These are phyloP conservation scores for Calonectria crousiana DNA, from an alignment of 2,329 filamentous ascomycete species.

Conservation along the genomic window DNA sequence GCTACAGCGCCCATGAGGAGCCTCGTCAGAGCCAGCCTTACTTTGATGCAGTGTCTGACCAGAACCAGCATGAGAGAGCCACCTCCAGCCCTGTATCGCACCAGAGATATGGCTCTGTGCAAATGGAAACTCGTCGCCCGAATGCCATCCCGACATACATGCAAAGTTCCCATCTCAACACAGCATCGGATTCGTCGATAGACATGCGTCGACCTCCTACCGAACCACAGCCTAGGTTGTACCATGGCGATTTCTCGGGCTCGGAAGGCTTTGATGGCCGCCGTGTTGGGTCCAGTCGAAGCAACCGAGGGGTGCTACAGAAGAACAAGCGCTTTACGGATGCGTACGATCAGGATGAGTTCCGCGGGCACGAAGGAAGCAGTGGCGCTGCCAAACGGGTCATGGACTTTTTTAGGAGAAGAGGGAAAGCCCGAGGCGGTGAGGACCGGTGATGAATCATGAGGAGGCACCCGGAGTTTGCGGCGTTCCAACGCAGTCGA, in stretches of 20 bases:
- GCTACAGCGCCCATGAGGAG: slow-evolving; percentile 52
- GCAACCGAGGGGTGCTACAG: slow-evolving; percentile 73
- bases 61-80: slow-evolving; percentile 49
- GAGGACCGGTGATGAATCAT: slow-evolving; percentile 61
- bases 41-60: slow-evolving; percentile 56
- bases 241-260: slow-evolving; percentile 57
- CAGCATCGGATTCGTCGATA: slow-evolving; percentile 66
- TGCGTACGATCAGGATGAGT: slow-evolving; percentile 82
- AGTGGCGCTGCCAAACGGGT: slow-evolving; percentile 90
- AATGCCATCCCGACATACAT: slow-evolving; percentile 62
- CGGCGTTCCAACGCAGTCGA: slow-evolving; percentile 38
- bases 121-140: slow-evolving; percentile 54
- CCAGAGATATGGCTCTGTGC: slow-evolving; percentile 56
- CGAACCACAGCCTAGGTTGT: slow-evolving; percentile 55
- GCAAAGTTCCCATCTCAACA: slow-evolving; percentile 60
- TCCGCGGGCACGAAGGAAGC: slow-evolving; percentile 79
- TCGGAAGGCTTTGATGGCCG: slow-evolving; percentile 58
- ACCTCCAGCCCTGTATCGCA: slow-evolving; percentile 54
- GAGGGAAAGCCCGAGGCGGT: slow-evolving; percentile 79
- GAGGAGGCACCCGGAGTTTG: slow-evolving; percentile 38
- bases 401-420: slow-evolving; percentile 97
- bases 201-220: slow-evolving; percentile 60
- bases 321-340: slow-evolving; percentile 92
- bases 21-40: slow-evolving; percentile 52
- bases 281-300: slow-evolving; percentile 52